Conservation (phyloP, 2,329 filamentous ascomycete genomes). For the Rhexocercosporidium sp. region DNA sequence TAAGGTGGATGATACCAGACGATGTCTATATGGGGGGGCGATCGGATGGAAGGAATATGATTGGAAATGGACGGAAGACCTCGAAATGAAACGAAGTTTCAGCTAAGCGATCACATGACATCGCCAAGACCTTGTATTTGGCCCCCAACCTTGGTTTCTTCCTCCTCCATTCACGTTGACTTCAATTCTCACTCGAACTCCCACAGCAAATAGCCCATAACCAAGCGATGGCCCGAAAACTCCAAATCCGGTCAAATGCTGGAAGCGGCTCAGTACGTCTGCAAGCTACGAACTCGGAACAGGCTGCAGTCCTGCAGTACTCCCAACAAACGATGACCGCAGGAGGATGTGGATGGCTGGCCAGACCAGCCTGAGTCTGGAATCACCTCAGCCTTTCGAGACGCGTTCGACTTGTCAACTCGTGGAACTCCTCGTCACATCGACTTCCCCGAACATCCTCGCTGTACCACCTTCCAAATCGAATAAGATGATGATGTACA, state of each 20-base stretch:
- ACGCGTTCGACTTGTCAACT: slow-evolving; percentile 1
- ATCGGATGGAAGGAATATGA: background rate
- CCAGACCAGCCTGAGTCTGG: background rate
- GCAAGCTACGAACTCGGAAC: background rate
- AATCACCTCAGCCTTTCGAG: slow-evolving; percentile 1
- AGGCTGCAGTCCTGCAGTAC: background rate
- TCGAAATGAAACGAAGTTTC: slow-evolving; percentile 1
- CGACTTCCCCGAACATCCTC: background rate
- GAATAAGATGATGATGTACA: background rate
- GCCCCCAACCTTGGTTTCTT: background rate
- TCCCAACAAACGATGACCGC: background rate
- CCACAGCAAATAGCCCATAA: background rate
- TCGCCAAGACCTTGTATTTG: background rate
- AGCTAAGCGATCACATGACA: background rate
- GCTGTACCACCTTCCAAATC: background rate
- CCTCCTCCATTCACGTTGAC: no score
- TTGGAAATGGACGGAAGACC: background rate
- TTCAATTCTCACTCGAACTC: no score
- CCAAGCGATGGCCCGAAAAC: background rate
- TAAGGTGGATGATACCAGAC: background rate
- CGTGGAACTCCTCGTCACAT: background rate
- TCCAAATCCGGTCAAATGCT: background rate
- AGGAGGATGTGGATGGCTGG: background rate
- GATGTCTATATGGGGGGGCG: background rate
- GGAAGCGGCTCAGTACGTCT: background rate